These are phyloP conservation scores for Lachancea sp. DNA, from an alignment of 805 yeast genomes.

Conservation along the genomic window DNA sequence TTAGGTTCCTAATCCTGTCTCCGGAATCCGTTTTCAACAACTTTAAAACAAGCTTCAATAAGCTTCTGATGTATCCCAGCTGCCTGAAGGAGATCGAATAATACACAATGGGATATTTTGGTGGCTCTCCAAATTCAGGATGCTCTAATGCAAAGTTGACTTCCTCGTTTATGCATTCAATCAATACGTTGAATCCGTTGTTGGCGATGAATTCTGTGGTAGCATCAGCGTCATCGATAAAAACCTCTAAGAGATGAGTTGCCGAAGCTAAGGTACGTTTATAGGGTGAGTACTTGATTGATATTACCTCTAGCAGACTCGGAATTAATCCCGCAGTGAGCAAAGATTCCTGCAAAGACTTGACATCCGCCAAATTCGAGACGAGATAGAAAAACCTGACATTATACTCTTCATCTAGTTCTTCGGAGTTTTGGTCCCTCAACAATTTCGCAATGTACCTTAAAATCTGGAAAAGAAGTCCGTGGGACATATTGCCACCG, in stretches of 20 bases:
- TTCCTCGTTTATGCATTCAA: slow-evolving; percentile 56
- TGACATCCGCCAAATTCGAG: slow-evolving; percentile 53
- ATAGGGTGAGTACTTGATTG: slow-evolving; percentile 43
- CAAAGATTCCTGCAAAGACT: slow-evolving; percentile 48
- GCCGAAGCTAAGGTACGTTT: slow-evolving; percentile 60
- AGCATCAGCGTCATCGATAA: slow-evolving; percentile 41
- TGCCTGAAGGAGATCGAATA: slow-evolving; percentile 55
- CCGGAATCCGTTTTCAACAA: slow-evolving; percentile 70
- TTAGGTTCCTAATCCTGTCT: slow-evolving; percentile 75
- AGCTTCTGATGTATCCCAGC: slow-evolving; percentile 48
- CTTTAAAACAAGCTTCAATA: slow-evolving; percentile 57
- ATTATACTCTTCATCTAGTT: slow-evolving; percentile 43
- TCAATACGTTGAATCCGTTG: slow-evolving; percentile 59
- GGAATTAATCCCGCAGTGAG: slow-evolving; percentile 72
- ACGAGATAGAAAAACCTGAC: slow-evolving; percentile 52
- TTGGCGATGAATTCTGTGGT: slow-evolving; percentile 57
- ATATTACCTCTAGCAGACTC: slow-evolving; percentile 56
- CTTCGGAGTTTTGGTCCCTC: slow-evolving; percentile 34
- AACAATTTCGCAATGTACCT: slow-evolving; percentile 53
- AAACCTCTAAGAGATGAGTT: slow-evolving; percentile 47
- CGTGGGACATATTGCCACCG: slow-evolving; percentile 85
- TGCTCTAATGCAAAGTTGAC: slow-evolving; percentile 55
- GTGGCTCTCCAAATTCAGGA: slow-evolving; percentile 54
- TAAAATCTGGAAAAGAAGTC: slow-evolving; percentile 65
- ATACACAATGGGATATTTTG: slow-evolving; percentile 43